Base-by-base conservation (phyloP, 2,329 filamentous ascomycete genomes). In the Aspergillus sp. region DNA sequence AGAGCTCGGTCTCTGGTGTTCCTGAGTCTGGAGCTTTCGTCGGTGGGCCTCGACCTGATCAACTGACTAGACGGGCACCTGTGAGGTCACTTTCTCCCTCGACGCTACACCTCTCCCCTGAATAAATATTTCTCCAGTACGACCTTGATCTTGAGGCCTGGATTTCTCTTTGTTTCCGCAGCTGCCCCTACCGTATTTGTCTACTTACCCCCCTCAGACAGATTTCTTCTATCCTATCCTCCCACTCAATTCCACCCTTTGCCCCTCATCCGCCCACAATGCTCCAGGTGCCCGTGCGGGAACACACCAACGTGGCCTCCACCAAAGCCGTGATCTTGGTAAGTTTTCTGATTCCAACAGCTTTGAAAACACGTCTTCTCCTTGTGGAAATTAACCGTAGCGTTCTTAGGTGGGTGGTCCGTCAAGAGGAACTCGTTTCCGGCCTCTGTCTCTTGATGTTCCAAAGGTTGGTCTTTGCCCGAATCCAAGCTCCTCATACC, bases 241-340 rank as follows among this genome's bases (percentile, higher is more conserved):
- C 23, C 15, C 51, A 19, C 41, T 52, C 56, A 37, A 52, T 52
- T 56, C 48, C 33, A 56, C 35, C 44, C 6, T 52, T 33, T 58
- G 51, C 52, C 61, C 60, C 57, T 58, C 64, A 60, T 57, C 52
- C 59, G 55, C 55, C 56, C 64, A 61, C 64, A 62, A 79, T 79
- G 77, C 72, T 80, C 60, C 74, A 79, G 61, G 71, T 81, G 50
- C 79, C 78, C 50, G 66, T 74, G 52, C 73, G 78, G 64, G 77
- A 78, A 62, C 69, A 73, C 54, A 61, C 66, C 62, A 72, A 71
- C 60, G 70, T 75, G 64, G 84, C 86, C 71, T 84, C 87, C 64
- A 96, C 93, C 74, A 98, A 97, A 80, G 93, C 93, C 66, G 89
- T 97, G 67, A 96, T 98, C 78, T 81, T 98, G 82, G 93, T 96